phyloP scores from a whole-genome alignment of 176 grass and related monocot species.

The Dendrocalamus sinicus region DNA sequence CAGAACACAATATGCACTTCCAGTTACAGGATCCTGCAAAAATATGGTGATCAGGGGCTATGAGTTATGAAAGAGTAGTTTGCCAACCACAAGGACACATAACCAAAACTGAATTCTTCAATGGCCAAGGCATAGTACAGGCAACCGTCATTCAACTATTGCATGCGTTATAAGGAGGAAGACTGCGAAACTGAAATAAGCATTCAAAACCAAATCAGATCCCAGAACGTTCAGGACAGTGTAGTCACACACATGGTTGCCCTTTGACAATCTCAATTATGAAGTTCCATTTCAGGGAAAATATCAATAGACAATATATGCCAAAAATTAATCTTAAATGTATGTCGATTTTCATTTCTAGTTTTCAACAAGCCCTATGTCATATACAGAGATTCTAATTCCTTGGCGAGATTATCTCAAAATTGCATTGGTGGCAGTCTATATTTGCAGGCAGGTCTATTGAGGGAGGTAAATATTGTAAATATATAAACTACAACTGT shows the following conservation, averaged over 20 bases:
- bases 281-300: not conserved
- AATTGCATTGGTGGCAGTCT: no score
- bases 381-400: no score
- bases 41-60: not conserved
- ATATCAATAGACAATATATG: not conserved
- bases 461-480: no score
- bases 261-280: not conserved
- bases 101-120: not conserved
- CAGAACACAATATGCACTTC: conserved; percentile 68
- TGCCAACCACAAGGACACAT: not conserved
- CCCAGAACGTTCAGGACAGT: no score
- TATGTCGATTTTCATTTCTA: no score
- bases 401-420: no score
- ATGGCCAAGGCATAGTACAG: not conserved
- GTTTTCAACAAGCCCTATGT: no score
- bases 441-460: no score
- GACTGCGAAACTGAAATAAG: not conserved
- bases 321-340: no score
- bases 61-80: not conserved
- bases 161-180: not conserved
- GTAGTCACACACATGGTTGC: no score
- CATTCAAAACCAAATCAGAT: not conserved
- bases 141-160: not conserved
- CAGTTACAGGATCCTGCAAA: conserved; percentile 77
- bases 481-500: no score